Evolutionary conservation across 2,329 filamentous ascomycete species (phyloP).

Genomic region (Lasiodiplodia theobromae): DNA sequence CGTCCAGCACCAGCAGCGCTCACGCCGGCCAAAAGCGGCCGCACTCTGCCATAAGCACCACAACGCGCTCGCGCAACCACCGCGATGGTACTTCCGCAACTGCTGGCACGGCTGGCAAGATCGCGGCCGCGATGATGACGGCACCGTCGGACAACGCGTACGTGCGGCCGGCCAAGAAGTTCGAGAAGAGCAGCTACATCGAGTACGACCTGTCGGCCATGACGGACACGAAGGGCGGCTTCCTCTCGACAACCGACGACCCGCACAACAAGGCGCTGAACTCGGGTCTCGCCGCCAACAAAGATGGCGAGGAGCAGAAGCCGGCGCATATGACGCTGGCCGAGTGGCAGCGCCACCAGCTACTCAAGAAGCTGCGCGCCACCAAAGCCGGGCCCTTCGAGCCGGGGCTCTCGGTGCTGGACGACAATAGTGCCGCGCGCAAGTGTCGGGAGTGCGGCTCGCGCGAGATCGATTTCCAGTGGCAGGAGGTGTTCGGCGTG

Average conservation of each 20-base stretch:
- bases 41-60: constrained; percentile 66
- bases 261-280: constrained; percentile 83
- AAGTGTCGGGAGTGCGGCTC: constrained; percentile 80
- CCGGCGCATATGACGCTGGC: constrained; percentile 87
- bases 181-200: constrained; percentile 79
- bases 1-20: constrained; percentile 37
- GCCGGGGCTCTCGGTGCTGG: constrained; percentile 79
- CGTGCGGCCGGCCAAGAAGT: constrained; percentile 78
- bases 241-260: constrained; percentile 89
- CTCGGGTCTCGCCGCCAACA: constrained; percentile 47
- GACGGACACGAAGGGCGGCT: constrained; percentile 97
- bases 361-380: constrained; percentile 74
- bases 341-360: constrained; percentile 88
- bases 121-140: constrained; percentile 46
- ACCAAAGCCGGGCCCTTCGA: constrained; percentile 85
- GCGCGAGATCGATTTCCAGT: constrained; percentile 92
- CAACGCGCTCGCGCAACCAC: constrained; percentile 62
- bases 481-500: constrained; percentile 83
- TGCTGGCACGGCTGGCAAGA: constrained; percentile 44
- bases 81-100: constrained; percentile 70
- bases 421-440: constrained; percentile 44
- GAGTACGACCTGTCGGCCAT: constrained; percentile 98
- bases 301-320: constrained; percentile 66
- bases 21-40: constrained; percentile 74
- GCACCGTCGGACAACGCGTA: constrained; percentile 49